Evolutionary conservation across 2,329 filamentous ascomycete species (phyloP).

Genomic region (Nothomitra cinnamomea): DNA sequence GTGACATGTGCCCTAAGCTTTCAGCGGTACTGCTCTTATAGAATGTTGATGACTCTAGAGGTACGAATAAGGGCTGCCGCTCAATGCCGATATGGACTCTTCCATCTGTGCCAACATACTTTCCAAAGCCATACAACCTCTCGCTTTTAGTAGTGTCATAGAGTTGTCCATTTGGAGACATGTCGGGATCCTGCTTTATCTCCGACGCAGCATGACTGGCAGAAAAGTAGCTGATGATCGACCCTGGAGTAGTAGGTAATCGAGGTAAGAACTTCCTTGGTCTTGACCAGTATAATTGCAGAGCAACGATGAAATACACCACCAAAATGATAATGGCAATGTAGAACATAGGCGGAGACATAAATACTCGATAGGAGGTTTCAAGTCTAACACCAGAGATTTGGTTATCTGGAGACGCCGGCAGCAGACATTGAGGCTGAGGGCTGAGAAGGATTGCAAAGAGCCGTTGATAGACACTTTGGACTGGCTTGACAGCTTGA

Average conservation of each 20-base stretch:
- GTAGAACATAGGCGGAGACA: slow-evolving; percentile 30
- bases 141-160: too few relatives aligned
- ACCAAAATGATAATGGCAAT: slow-evolving; percentile 28
- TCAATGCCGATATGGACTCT: slow-evolving; percentile 35
- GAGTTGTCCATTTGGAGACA: too few relatives aligned
- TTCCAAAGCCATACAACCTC: slow-evolving; percentile 29
- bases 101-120: slow-evolving; percentile 31
- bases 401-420: neutral
- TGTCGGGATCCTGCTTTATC: too few relatives aligned
- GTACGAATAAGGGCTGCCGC: slow-evolving; percentile 26
- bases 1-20: too few relatives aligned
- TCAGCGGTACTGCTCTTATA: too few relatives aligned
- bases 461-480: slow-evolving; percentile 19
- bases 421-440: slow-evolving; percentile 26
- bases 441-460: slow-evolving; percentile 28
- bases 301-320: slow-evolving; percentile 17
- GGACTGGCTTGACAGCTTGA: too few relatives aligned
- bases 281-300: neutral
- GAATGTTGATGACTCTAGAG: neutral
- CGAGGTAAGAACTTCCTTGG: too few relatives aligned
- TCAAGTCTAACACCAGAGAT: neutral
- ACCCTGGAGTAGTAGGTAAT: too few relatives aligned
- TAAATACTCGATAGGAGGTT: neutral
- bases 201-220: too few relatives aligned
- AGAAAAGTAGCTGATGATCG: too few relatives aligned